Conservation (phyloP, 2,329 filamentous ascomycete genomes). For the Emergomyces africanus region DNA sequence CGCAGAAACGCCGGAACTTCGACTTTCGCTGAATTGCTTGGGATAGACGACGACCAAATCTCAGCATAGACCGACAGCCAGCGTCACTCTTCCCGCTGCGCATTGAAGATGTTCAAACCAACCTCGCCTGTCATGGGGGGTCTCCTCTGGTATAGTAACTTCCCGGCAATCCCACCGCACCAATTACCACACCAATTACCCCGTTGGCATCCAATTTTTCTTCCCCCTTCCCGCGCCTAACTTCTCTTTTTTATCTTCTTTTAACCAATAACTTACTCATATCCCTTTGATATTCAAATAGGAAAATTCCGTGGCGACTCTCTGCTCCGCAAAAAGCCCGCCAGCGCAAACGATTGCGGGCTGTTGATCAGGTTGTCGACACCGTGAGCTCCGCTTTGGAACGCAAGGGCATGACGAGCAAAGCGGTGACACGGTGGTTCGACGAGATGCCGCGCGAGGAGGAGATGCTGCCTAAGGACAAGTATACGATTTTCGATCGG, state of each 20-base stretch:
- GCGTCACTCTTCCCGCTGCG: slow-evolving; percentile 5
- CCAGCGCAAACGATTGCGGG: slow-evolving; percentile 68
- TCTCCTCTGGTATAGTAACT: slow-evolving; percentile 58
- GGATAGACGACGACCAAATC: too few relatives aligned
- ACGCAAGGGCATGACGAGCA: slow-evolving; percentile 55
- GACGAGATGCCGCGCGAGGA: slow-evolving; percentile 87
- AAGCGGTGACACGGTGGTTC: slow-evolving; percentile 79
- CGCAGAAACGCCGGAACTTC: not conserved
- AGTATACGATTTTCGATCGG: slow-evolving; percentile 95
- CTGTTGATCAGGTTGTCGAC: slow-evolving; percentile 77
- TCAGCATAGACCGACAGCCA: not conserved
- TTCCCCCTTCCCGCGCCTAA: not conserved
- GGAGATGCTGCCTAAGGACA: slow-evolving; percentile 93
- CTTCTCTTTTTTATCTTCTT: not conserved
- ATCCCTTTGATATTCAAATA: slow-evolving; percentile 22
- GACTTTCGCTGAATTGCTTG: too few relatives aligned
- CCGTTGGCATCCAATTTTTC: not conserved
- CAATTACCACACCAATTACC: not conserved
- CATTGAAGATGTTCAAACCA: slow-evolving; percentile 62
- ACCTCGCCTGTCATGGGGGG: slow-evolving; percentile 65
- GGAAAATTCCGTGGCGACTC: slow-evolving; percentile 96
- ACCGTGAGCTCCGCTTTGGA: slow-evolving; percentile 67
- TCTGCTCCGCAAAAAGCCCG: slow-evolving; percentile 83
- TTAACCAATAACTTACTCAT: not conserved
- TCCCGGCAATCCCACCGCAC: not conserved